Evolutionary conservation across 768 basidiomycete species (phyloP).

Genomic region (Tricholoma saponaceum): DNA sequence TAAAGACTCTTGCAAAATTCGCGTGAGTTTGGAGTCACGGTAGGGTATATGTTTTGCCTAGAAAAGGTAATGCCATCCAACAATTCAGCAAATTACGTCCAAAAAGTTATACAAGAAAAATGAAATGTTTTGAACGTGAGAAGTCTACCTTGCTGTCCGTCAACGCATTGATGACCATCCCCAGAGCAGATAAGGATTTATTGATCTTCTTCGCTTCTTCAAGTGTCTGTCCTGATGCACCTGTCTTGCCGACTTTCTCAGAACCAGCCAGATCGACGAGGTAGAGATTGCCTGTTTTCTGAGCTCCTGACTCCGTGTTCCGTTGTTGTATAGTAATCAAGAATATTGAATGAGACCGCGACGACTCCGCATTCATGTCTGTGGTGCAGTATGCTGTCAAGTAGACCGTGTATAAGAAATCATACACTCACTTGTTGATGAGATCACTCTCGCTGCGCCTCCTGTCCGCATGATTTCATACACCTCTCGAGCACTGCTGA

Average conservation of each 20-base stretch:
- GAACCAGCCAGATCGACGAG: constrained; percentile 98
- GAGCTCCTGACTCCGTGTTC: constrained; percentile 92
- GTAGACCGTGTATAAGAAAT: constrained; percentile 9
- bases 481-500: constrained; percentile 91
- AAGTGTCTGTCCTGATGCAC: constrained; percentile 96
- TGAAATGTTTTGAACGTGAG: not conserved
- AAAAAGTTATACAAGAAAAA: not conserved
- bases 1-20: constrained; percentile 97
- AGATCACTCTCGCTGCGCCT: constrained; percentile 84
- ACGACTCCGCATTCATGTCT: constrained; percentile 99
- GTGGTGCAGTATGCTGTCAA: not conserved
- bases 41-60: constrained; percentile 97
- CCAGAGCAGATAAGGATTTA: constrained; percentile 94
- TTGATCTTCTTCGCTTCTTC: constrained; percentile 99
- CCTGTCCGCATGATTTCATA: constrained; percentile 99
- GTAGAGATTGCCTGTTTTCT: constrained; percentile 95
- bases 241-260: constrained; percentile 99
- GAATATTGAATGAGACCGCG: constrained; percentile 98
- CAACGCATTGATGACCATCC: constrained; percentile 99
- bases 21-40: constrained; percentile 97
- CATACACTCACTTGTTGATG: constrained; percentile 76
- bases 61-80: not conserved
- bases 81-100: not conserved
- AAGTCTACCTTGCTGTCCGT: constrained; percentile 84
- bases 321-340: constrained; percentile 95